Evolutionary conservation across 73 alveolate genomes (phyloP).

Genomic region (Paramecium biaurelia): DNA sequence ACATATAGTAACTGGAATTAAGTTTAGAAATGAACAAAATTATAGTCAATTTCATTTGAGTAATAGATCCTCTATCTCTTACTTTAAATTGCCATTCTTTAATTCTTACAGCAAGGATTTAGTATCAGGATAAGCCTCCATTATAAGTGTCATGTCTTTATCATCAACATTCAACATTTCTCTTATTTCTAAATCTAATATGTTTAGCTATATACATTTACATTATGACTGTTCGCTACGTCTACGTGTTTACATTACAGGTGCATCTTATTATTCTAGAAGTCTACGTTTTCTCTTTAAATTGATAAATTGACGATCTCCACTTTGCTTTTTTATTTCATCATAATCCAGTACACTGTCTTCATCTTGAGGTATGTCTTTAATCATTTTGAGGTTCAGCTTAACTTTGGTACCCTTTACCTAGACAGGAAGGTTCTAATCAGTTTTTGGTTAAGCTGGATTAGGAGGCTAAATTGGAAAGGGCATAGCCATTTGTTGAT

Average conservation of each 20-base stretch:
- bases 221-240: background rate
- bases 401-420: background rate
- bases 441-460: background rate
- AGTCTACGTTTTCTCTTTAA: conserved; percentile 3
- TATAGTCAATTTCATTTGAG: conserved; percentile 8
- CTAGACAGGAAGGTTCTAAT: background rate
- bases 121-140: conserved; percentile 7
- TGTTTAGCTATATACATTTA: background rate
- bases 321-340: conserved; percentile 1
- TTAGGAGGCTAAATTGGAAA: background rate
- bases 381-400: background rate
- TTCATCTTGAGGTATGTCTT: background rate
- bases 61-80: background rate
- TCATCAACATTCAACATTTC: background rate
- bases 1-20: background rate
- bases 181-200: background rate
- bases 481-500: background rate
- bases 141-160: background rate
- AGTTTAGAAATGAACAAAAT: conserved; percentile 4
- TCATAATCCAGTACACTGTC: conserved; percentile 39
- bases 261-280: background rate
- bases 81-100: conserved; percentile 11
- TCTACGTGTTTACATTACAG: background rate
- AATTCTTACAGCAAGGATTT: background rate
- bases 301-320: background rate